These are phyloP conservation scores for Eucalyptus grandis DNA, from an alignment of 345 rosid genomes.

Conservation along the genomic window DNA sequence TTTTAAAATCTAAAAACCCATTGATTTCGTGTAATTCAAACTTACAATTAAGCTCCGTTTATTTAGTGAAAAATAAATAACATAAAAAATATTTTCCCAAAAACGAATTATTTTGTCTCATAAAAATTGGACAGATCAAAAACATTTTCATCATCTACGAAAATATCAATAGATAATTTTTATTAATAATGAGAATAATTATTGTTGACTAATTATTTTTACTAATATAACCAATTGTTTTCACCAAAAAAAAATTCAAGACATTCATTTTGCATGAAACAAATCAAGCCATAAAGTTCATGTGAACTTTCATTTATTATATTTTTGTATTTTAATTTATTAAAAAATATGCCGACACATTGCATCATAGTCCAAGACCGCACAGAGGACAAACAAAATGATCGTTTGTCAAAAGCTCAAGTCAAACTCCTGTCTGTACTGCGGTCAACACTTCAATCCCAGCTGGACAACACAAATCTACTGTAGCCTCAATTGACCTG, in stretches of 20 bases:
- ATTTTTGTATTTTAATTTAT: neutral
- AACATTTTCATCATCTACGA: accelerated
- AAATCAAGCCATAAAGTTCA: neutral
- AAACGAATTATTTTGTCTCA: too few relatives aligned
- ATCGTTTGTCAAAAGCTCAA: neutral
- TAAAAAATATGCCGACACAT: neutral
- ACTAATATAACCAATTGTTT: too few relatives aligned
- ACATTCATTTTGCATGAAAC: accelerated
- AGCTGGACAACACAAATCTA: neutral
- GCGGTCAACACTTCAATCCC: neutral
- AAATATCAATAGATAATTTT: too few relatives aligned
- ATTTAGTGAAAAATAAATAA: too few relatives aligned
- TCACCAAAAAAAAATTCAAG: too few relatives aligned
- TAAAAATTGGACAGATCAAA: too few relatives aligned
- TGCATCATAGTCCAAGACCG: neutral
- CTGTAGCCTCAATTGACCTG: neutral
- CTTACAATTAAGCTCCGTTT: neutral
- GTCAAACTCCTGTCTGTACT: neutral
- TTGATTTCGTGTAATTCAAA: neutral
- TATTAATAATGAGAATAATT: too few relatives aligned
- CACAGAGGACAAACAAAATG: neutral
- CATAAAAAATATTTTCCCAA: accelerated
- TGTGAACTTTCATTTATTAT: neutral
- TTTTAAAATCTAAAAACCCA: neutral
- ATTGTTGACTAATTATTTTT: too few relatives aligned